Evolutionary conservation across 1,284 basidiomycete genomes (phyloP).

Genomic region (Papiliotrema flavescens): DNA sequence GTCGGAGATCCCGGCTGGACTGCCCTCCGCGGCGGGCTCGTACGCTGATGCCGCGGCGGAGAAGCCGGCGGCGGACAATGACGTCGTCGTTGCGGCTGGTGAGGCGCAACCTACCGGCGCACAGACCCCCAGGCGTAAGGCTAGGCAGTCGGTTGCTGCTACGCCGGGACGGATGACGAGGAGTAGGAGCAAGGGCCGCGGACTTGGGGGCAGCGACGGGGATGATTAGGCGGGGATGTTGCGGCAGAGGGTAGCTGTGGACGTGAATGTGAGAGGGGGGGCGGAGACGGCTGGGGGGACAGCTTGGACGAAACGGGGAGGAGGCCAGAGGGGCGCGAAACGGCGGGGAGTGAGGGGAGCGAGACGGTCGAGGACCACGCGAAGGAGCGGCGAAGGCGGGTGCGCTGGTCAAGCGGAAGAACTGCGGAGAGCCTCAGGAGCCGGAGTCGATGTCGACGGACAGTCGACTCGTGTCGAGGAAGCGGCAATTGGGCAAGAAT

Average conservation of each 20-base stretch:
- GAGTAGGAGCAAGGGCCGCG: conserved; percentile 40
- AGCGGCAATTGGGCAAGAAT: conserved; percentile 79
- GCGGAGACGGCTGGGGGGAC: background rate
- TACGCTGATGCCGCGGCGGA: conserved; percentile 15
- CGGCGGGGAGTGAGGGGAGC: conserved; percentile 51
- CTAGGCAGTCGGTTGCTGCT: conserved; percentile 13
- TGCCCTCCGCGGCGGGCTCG: conserved; percentile 5
- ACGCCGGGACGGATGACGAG: conserved; percentile 32
- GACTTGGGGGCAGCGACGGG: background rate
- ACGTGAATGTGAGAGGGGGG: background rate
- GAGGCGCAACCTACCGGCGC: conserved; percentile 1
- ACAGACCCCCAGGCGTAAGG: conserved; percentile 4
- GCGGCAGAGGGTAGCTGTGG: too few relatives aligned
- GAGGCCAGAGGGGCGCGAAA: conserved; percentile 65
- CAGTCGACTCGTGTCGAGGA: conserved; percentile 54
- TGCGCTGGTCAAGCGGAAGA: conserved; percentile 41
- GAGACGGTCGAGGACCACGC: conserved; percentile 53
- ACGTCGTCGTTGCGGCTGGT: too few relatives aligned
- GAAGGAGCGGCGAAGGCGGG: conserved; percentile 23
- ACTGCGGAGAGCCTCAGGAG: too few relatives aligned
- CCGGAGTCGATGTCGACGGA: too few relatives aligned
- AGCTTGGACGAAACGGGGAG: conserved; percentile 46
- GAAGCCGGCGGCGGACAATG: too few relatives aligned
- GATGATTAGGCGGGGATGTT: background rate
- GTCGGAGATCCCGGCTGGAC: background rate